Percentiles rank a stretch among this genome's conserved stretches.
These are phyloP conservation scores for Pterulicium gracile DNA, from an alignment of 1,284 basidiomycete genomes.

Conservation along the genomic window DNA sequence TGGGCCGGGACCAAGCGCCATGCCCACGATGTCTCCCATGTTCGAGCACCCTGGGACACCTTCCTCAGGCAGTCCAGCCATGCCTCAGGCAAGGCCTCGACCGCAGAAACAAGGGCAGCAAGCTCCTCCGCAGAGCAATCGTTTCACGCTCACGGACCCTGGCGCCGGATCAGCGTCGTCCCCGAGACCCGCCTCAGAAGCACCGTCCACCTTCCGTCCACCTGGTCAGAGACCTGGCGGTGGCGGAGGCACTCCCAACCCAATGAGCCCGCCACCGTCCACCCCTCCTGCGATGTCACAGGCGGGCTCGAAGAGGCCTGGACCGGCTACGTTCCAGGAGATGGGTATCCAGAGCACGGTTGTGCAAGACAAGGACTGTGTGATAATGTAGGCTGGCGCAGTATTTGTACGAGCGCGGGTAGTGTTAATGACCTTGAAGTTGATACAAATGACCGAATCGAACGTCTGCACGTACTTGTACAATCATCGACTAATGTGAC, in stretches of 20 bases:
- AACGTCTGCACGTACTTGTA: no score
- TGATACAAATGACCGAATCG: no score
- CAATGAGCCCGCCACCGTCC: conserved; percentile 3
- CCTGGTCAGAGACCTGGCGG: background rate
- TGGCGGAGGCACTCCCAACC: no score
- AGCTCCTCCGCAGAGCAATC: conserved; percentile 21
- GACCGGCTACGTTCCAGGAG: conserved; percentile 81
- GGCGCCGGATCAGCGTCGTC: conserved; percentile 13
- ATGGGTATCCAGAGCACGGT: conserved; percentile 79
- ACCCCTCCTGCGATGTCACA: conserved; percentile 5
- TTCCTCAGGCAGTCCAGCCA: background rate
- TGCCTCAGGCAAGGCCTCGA: background rate
- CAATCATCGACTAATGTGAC: no score
- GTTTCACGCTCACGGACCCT: conserved; percentile 31
- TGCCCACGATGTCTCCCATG: background rate
- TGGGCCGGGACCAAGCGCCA: conserved; percentile 1
- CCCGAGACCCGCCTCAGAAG: conserved; percentile 9
- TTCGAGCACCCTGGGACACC: conserved; percentile 1
- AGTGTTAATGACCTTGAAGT: no score
- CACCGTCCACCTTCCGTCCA: conserved; percentile 8
- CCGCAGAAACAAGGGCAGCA: conserved; percentile 4
- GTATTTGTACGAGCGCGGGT: no score
- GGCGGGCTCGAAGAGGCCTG: conserved; percentile 17
- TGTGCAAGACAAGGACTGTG: conserved; percentile 71
- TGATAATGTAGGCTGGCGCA: conserved; percentile 79